Conservation (phyloP, 371 early-diverging fungal species). For the Saksenaea vasiformis region DNA sequence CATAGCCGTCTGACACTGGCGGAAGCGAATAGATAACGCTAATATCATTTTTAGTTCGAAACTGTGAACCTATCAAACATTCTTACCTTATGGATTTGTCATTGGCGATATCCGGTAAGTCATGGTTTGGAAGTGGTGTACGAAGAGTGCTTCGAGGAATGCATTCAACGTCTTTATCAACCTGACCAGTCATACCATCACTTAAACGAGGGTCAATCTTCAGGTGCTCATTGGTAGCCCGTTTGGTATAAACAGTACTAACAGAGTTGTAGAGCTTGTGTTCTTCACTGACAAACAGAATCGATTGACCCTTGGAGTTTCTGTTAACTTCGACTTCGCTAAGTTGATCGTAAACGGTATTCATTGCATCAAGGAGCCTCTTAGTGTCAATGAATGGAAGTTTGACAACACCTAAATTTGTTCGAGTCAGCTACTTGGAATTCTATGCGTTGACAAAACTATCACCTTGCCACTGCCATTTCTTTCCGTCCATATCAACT, state of each 20-base stretch:
- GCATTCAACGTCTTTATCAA: constrained; percentile 65
- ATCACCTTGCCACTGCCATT: constrained; percentile 94
- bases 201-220: constrained; percentile 59
- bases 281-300: constrained; percentile 69
- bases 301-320: constrained; percentile 76
- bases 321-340: constrained; percentile 75
- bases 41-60: not conserved
- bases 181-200: constrained; percentile 64
- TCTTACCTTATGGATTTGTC: constrained; percentile 57
- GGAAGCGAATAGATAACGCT: constrained; percentile 61
- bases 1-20: constrained; percentile 34
- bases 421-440: not conserved
- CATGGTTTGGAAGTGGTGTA: constrained; percentile 66
- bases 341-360: constrained; percentile 65
- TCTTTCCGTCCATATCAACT: constrained; percentile 98
- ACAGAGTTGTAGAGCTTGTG: constrained; percentile 70
- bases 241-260: constrained; percentile 66
- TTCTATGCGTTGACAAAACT: not conserved
- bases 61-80: not conserved
- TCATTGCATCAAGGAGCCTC: constrained; percentile 81
- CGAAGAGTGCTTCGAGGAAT: constrained; percentile 74
- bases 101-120: constrained; percentile 58
- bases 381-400: constrained; percentile 92
- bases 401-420: constrained; percentile 73
- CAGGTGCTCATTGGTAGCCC: constrained; percentile 45